phyloP scores from a whole-genome alignment of 2,329 filamentous ascomycete species.

The Ophiostoma novo-ulmi region DNA sequence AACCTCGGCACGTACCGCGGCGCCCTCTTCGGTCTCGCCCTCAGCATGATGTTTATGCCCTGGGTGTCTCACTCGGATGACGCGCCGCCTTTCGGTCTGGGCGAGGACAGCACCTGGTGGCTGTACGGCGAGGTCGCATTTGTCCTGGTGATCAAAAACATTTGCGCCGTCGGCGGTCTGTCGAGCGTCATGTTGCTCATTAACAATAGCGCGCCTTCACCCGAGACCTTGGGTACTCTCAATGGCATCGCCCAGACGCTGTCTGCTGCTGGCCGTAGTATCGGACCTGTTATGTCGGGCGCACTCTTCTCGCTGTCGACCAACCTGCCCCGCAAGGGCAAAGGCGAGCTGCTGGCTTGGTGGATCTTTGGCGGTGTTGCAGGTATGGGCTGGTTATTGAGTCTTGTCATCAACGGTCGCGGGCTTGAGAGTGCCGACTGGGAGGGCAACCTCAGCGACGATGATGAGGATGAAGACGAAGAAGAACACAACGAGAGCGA shows the following conservation, averaged over 20 bases:
- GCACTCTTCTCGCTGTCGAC: conserved; percentile 77
- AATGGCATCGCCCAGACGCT: conserved; percentile 94
- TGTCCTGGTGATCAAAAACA: conserved; percentile 80
- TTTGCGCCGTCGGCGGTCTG: conserved; percentile 81
- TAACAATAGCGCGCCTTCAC: conserved; percentile 84
- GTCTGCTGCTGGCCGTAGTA: conserved; percentile 80
- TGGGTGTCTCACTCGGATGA: conserved; percentile 72
- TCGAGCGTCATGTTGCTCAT: conserved; percentile 87
- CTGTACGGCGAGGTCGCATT: conserved; percentile 76
- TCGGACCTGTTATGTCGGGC: conserved; percentile 84
- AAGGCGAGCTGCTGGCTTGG: conserved; percentile 81
- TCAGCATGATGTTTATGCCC: conserved; percentile 82
- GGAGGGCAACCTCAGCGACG: conserved; percentile 37
- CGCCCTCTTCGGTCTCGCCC: conserved; percentile 70
- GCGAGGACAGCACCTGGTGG: conserved; percentile 56
- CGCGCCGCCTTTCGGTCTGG: background rate
- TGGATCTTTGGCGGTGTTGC: conserved; percentile 80
- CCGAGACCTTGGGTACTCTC: conserved; percentile 78
- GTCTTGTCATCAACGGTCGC: conserved; percentile 67
- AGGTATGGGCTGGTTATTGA: conserved; percentile 72
- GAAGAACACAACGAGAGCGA: conserved; percentile 33
- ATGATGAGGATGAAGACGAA: conserved; percentile 34
- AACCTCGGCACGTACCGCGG: conserved; percentile 80
- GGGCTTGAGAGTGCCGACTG: conserved; percentile 57
- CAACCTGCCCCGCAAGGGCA: conserved; percentile 56